Base-by-base conservation (phyloP, 2,329 filamentous ascomycete species). In the Fusarium decemcellulare region DNA sequence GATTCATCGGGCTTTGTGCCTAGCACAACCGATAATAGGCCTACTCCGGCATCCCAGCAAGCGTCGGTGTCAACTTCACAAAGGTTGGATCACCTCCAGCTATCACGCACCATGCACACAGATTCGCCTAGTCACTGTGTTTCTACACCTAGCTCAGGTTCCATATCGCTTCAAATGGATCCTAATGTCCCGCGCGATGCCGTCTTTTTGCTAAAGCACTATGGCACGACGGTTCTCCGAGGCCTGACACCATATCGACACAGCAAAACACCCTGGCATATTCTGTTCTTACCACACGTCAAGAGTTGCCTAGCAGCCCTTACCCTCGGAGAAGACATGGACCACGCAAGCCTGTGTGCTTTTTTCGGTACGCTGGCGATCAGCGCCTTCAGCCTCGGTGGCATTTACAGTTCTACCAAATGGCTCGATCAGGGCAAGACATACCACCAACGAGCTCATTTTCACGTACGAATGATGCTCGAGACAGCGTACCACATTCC, bases 221-320 rank as follows among this genome's bases (percentile, higher is more conserved):
- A 71, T 8, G 54, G 61, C 0, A 66, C 68, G 1, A 63, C 47
- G 1, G 58, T 71, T 2, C 68, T 71, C 6, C 61, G 57, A 1
- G 68, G 68, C 0, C 12, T 71, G 2, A 71, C 68, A 0, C 68
- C 68, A 1, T 71, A 71, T 18, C 56, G 54, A 1, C 68, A 71
- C 7, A 71, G 68, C 36, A 71, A 71, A 2, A 71, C 68, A 5
- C 68, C 68, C 0, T 71, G 68, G 68, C 68, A 71, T 11, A 32
- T 71, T 0, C 47, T 71, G 0, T 71, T 71, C 2, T 36, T 71
- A 0, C 68, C 68, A 0, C 65, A 69, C 7, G 55, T 65, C 4
- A 71, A 71, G 9, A 54, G 58, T 10, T 71, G 68, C 5, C 11
- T 71, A 2, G 68, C 68, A 0, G 68, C 68, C 2, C 11, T 71